Evolutionary conservation across 495 filamentous ascomycete species (phyloP), one percentile per base, ranked within the genome.

Genomic region (Bryoglossum gracile): DNA sequence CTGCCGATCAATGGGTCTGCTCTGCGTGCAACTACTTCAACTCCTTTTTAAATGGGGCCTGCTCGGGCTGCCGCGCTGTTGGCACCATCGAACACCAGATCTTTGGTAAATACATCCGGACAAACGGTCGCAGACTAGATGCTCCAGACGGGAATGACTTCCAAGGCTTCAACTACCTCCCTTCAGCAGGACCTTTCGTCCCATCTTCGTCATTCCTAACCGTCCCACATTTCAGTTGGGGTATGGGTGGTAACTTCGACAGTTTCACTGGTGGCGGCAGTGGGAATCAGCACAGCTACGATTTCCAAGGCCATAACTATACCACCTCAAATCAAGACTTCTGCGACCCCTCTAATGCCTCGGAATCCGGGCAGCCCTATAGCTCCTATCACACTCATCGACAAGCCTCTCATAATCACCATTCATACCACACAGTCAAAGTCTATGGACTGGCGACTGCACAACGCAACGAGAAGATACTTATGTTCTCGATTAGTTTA

Each of bases 101-200:
- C 8, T 56, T 47, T 35, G 57, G 53, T 6, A 36, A 56, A 10
- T 60, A 50, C 23, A 56, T 60, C 14, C 37, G 37, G 10, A 53
- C 17, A 23, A 42, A 44, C 23, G 21, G 13, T 16, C 48, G 39
- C 21, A 39, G 18, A 26, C 35, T 43, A 14, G 35, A 53, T 40
- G 19, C 35, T 34, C 33, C 57, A 25, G 38, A 53, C 17, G 51
- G 50, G 3, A 45, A 48, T 17, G 52, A 50, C n/a, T 19, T 37
- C 35, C 22, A 8, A 6, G 33, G 16, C 3, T 43, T 21, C 24
- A 33, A 2, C 22, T n/a, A n/a, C n/a, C n/a, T n/a, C n/a, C n/a
- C n/a, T n/a, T 41, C 47, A 6, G n/a, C 17, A 1, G 14, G 25
- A 43, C 17, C 14, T 17, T 30, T n/a, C n/a, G 44, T 45, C 33